These are phyloP conservation scores for fission yeast (Schizosaccharomyces pombe) DNA, from an alignment of 805 yeast genomes.

Conservation along the genomic window DNA sequence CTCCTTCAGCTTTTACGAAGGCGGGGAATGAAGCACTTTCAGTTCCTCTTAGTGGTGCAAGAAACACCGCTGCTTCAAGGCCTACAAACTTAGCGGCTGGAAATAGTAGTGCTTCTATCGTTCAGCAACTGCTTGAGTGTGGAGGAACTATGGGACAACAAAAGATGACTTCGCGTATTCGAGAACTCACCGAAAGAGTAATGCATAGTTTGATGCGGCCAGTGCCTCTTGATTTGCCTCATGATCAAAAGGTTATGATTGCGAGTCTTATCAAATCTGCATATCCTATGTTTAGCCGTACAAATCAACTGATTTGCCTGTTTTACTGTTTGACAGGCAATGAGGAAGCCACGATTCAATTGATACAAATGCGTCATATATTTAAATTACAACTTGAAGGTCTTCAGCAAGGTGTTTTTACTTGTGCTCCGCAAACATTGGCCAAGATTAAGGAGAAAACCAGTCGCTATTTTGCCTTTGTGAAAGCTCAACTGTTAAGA, in stretches of 20 bases:
- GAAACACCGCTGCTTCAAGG: too few relatives aligned
- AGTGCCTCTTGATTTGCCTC: not conserved
- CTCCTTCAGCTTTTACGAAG: too few relatives aligned
- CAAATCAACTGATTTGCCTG: not conserved
- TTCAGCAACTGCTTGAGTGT: conserved; percentile 1
- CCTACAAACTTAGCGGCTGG: too few relatives aligned
- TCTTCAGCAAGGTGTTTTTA: not conserved
- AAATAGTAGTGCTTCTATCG: not conserved
- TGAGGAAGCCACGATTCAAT: conserved; percentile 1
- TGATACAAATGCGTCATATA: conserved; percentile 2
- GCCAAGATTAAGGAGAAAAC: conserved; percentile 1
- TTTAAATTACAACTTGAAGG: conserved; percentile 1
- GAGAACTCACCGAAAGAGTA: not conserved
- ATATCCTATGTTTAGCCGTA: conserved; percentile 1
- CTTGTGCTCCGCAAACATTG: not conserved
- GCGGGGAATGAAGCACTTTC: too few relatives aligned
- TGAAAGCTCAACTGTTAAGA: not conserved
- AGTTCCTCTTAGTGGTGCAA: too few relatives aligned
- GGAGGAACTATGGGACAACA: conserved; percentile 3
- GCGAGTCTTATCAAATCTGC: not conserved
- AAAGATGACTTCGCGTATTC: not conserved
- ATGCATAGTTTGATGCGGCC: not conserved
- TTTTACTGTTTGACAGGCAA: conserved; percentile 3
- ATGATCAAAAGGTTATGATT: not conserved
- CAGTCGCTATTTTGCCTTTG: not conserved